Evolutionary conservation across 2,329 filamentous ascomycete genomes (phyloP), one percentile per base, ranked within the genome.

Genomic region (Claviceps sp.): DNA sequence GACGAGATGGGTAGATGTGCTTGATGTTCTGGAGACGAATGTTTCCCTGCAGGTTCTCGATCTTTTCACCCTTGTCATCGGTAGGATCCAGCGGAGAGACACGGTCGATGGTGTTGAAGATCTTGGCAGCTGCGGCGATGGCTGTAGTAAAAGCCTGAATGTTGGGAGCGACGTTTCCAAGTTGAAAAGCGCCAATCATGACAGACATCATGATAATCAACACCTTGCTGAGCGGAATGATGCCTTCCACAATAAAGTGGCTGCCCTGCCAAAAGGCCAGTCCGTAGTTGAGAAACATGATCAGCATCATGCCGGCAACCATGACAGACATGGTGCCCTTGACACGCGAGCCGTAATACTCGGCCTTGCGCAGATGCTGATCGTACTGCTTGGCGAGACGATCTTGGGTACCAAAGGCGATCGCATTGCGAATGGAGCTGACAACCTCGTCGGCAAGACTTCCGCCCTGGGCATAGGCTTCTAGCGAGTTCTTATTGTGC

Each of bases 401-500:
- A 52, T 91, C 86, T 67, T 97, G 90, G 0, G 90, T 96, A 44
- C 89, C 89, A 62, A 96, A 98, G 34, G 93, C 93, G 7, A 88
- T 82, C 6, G 91, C 87, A 62, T 95, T 97, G 56, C 93, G 83
- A 59, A 97, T 85, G 1, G 90, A 96, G 66, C 88, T 90, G 61
- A 98, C 79, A 51, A 96, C 91, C 69, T 98, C 93, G 63, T 97
- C 93, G 4, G 89, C 91, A 13, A 97, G 78, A 2, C 85, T 90
- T 52, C 90, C 91, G 57, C 90, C 91, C 48, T 82, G 74, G 26
- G 88, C 90, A 61, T 95, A 95, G 0, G 88, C 81, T 50, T 84
- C 75, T 48, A 96, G 74, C 1, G 86, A 85, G 53, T 80, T 72
- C 68, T 89, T 91, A 68, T 84, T 90, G 67, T 79, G 91, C 65